Evolutionary conservation across 805 yeast species (phyloP).

Genomic region (Nakazawaea molendinolei): DNA sequence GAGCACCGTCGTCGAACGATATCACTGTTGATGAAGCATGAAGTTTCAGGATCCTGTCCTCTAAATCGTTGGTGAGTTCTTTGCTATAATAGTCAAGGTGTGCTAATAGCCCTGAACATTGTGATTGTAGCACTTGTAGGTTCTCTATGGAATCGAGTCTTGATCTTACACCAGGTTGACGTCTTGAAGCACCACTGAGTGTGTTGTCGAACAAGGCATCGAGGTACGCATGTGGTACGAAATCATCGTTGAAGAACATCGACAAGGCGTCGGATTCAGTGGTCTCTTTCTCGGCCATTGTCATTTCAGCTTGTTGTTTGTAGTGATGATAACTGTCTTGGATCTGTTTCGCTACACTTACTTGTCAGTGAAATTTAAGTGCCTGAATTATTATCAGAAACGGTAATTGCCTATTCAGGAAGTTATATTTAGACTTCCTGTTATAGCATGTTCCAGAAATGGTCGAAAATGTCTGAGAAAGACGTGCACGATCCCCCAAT

Average conservation of each 20-base stretch:
- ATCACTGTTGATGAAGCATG: conserved; percentile 45
- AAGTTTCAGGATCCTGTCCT: conserved; percentile 39
- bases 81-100: conserved; percentile 59
- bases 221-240: conserved; percentile 57
- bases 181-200: conserved; percentile 15
- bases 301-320: conserved; percentile 1
- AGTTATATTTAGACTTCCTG: too few relatives aligned
- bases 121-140: conserved; percentile 36
- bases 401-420: background rate
- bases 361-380: too few relatives aligned
- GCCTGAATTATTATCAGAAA: background rate
- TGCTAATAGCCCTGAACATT: conserved; percentile 44
- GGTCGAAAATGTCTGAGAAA: too few relatives aligned
- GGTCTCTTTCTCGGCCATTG: conserved; percentile 11
- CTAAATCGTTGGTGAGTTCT: conserved; percentile 49
- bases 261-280: conserved; percentile 38
- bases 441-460: too few relatives aligned
- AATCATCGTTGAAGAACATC: conserved; percentile 65
- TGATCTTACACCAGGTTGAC: conserved; percentile 11
- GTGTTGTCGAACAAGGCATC: conserved; percentile 51
- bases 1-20: conserved; percentile 13
- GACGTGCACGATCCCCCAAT: too few relatives aligned
- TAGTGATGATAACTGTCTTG: background rate
- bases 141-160: conserved; percentile 17
- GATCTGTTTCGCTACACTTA: too few relatives aligned